Conservation (phyloP, 2,329 filamentous ascomycete genomes). For the Nemania sp. region DNA sequence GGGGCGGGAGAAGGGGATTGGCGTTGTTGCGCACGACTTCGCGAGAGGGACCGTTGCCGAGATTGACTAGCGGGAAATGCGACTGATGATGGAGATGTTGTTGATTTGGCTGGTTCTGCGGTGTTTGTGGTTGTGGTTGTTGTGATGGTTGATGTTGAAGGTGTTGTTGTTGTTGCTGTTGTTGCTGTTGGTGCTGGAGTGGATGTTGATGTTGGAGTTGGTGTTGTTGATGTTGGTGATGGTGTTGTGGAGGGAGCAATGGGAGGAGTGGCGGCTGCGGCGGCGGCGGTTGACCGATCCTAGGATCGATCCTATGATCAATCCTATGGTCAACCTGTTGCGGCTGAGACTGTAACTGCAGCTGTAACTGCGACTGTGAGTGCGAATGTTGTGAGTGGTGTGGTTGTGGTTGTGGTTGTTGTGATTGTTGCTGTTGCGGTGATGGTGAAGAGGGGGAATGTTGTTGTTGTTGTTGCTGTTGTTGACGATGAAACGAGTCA, state of each 20-base stretch:
- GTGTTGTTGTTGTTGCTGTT: constrained; percentile 38
- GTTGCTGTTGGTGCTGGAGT: constrained; percentile 30
- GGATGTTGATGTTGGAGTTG: constrained; percentile 28
- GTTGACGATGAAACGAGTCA: constrained; percentile 51
- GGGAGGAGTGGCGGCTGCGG: constrained; percentile 7
- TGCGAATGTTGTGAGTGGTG: constrained; percentile 22
- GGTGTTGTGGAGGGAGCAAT: constrained; percentile 31
- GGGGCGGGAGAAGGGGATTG: constrained; percentile 36
- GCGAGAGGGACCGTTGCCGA: constrained; percentile 35
- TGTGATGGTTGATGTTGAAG: constrained; percentile 37
- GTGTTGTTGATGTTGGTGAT: constrained; percentile 31
- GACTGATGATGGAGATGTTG: constrained; percentile 27
- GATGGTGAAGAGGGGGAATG: constrained; percentile 10
- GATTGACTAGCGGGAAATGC: constrained; percentile 32
- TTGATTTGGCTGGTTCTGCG: constrained; percentile 19
- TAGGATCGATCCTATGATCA: not conserved
- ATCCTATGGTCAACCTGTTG: constrained; percentile 8
- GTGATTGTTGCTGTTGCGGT: constrained; percentile 30
- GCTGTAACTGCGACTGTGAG: constrained; percentile 27
- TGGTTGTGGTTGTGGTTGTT: constrained; percentile 36
- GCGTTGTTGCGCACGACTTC: constrained; percentile 34
- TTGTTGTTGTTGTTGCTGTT: constrained; percentile 38
- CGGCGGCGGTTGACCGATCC: too few species aligned
- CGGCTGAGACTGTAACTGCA: not conserved
- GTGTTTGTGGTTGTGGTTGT: constrained; percentile 28